These are phyloP conservation scores for Tolypocladium tropicale DNA, from an alignment of 2,329 filamentous ascomycete species.

Conservation along the genomic window DNA sequence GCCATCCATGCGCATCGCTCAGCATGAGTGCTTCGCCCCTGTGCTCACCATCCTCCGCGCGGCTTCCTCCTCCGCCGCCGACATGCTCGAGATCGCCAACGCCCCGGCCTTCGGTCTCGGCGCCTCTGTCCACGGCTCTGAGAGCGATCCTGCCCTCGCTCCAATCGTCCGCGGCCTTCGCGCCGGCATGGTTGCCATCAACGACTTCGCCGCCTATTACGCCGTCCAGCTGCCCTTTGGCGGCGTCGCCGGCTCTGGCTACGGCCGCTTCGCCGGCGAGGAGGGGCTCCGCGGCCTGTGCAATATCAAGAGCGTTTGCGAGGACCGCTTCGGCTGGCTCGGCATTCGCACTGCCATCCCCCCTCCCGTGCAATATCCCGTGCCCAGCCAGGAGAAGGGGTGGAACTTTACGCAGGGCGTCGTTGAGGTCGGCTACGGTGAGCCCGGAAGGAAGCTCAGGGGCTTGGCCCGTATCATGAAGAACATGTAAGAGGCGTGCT, in stretches of 20 bases:
- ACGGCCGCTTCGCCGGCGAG: slow-evolving; percentile 84
- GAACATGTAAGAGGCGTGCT: slow-evolving; percentile 23
- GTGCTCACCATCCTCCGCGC: slow-evolving; percentile 80
- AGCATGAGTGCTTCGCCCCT: slow-evolving; percentile 87
- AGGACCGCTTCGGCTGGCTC: slow-evolving; percentile 55
- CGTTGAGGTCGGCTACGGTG: slow-evolving; percentile 50
- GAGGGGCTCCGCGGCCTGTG: slow-evolving; percentile 79
- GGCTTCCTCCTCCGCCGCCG: slow-evolving; percentile 40
- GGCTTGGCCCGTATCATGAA: slow-evolving; percentile 31
- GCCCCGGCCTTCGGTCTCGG: slow-evolving; percentile 78
- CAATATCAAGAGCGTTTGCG: slow-evolving; percentile 79
- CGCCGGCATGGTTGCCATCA: slow-evolving; percentile 86
- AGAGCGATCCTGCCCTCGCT: slow-evolving; percentile 47
- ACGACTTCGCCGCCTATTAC: slow-evolving; percentile 92
- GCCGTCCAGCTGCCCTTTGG: slow-evolving; percentile 93
- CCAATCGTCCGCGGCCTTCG: slow-evolving; percentile 58
- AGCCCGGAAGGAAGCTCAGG: slow-evolving; percentile 23
- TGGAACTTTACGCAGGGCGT: slow-evolving; percentile 56
- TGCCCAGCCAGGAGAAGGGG: slow-evolving; percentile 51
- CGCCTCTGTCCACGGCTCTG: slow-evolving; percentile 73
- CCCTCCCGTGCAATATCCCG: slow-evolving; percentile 69
- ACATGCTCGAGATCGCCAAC: slow-evolving; percentile 73
- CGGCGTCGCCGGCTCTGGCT: slow-evolving; percentile 79
- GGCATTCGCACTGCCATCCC: slow-evolving; percentile 71
- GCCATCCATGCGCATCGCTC: slow-evolving; percentile 73